These are phyloP conservation scores for Dalbergia cochinchinensis DNA, from an alignment of 306 rosid genomes.

Conservation along the genomic window DNA sequence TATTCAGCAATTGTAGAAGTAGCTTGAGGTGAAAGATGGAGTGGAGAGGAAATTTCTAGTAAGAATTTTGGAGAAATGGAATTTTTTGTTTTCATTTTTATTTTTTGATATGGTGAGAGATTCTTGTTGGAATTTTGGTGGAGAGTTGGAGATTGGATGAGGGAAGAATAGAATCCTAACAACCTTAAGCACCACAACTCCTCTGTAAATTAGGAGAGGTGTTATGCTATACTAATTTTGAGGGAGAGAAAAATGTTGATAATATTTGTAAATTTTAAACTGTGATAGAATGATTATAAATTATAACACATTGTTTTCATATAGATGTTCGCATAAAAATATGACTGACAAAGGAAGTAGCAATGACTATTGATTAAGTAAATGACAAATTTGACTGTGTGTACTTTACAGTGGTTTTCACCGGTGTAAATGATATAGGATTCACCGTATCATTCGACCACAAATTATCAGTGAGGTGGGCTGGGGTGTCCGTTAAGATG, in stretches of 20 bases:
- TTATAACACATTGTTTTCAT: background rate
- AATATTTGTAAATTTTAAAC: constrained; percentile 28
- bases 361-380: background rate
- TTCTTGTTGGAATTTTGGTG: background rate
- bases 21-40: background rate
- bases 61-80: background rate
- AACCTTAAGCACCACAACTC: background rate
- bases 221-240: constrained; percentile 37
- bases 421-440: no score
- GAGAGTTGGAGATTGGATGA: constrained; percentile 1
- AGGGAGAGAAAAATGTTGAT: background rate
- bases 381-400: background rate
- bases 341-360: no score
- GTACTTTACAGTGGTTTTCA: no score
- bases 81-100: background rate
- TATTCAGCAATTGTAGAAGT: no score
- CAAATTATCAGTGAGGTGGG: no score
- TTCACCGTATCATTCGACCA: no score
- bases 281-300: background rate
- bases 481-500: no score
- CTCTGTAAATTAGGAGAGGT: constrained; percentile 19
- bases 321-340: background rate
- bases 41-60: background rate
- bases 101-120: constrained; percentile 15
- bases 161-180: constrained; percentile 14